Evolutionary conservation across 2,329 filamentous ascomycete genomes (phyloP).

Genomic region (Emmonsiellopsis sp.): DNA sequence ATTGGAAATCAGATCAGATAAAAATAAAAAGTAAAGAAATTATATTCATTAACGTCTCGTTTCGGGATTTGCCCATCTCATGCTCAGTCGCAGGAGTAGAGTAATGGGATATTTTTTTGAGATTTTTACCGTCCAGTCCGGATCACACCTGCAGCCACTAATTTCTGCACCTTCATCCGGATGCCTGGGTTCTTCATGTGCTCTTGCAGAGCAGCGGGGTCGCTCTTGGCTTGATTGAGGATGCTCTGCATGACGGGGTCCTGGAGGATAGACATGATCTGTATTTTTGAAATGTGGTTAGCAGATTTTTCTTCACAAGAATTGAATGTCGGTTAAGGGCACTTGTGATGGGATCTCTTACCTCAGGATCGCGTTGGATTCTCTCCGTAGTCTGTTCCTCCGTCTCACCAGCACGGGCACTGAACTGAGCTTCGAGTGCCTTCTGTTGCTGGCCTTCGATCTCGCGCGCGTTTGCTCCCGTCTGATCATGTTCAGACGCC

Average conservation of each 20-base stretch:
- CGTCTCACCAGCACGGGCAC: slow-evolving; percentile 83
- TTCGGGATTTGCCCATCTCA: not conserved
- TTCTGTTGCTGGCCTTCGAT: slow-evolving; percentile 93
- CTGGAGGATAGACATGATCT: slow-evolving; percentile 81
- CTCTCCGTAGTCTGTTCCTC: slow-evolving; percentile 92
- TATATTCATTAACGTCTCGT: not conserved
- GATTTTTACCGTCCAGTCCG: slow-evolving; percentile 51
- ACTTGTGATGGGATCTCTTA: slow-evolving; percentile 35
- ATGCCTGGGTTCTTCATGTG: slow-evolving; percentile 93
- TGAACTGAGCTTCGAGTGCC: slow-evolving; percentile 81
- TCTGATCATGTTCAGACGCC: slow-evolving; percentile 66
- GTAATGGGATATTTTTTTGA: not conserved
- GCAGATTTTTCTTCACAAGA: not conserved
- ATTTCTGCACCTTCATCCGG: slow-evolving; percentile 82
- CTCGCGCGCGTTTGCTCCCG: slow-evolving; percentile 75
- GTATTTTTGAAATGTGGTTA: slow-evolving; percentile 20
- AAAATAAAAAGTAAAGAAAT: no score
- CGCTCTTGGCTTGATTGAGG: slow-evolving; percentile 87
- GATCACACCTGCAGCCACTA: slow-evolving; percentile 88
- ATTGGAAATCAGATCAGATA: no score
- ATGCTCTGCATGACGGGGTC: slow-evolving; percentile 98
- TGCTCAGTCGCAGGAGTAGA: not conserved
- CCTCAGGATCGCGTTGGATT: slow-evolving; percentile 82
- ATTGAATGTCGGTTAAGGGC: not conserved
- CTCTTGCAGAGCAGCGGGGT: slow-evolving; percentile 86